phyloP scores from a whole-genome alignment of 2,329 filamentous ascomycete species.

The Tolypocladium capitatum region DNA sequence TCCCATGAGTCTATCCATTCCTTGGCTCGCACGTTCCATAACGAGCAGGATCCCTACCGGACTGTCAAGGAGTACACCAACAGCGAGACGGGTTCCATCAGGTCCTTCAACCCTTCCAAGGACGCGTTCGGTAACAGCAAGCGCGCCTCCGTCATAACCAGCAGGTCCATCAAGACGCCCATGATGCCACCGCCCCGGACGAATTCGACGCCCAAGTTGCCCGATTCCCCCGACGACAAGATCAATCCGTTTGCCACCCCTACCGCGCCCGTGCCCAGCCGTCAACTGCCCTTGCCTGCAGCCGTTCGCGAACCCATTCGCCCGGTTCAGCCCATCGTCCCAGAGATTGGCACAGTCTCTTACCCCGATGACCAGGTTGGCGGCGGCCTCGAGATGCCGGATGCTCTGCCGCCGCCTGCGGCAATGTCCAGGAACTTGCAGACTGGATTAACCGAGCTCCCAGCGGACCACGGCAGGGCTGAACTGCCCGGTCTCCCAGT shows the following conservation, averaged over 20 bases:
- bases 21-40: constrained; percentile 60
- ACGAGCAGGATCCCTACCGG: constrained; percentile 76
- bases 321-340: constrained; percentile 20
- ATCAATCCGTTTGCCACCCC: constrained; percentile 23
- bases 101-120: constrained; percentile 31
- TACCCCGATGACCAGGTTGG: constrained; percentile 13
- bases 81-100: constrained; percentile 43
- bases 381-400: constrained; percentile 11
- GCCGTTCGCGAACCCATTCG: constrained; percentile 14
- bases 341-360: constrained; percentile 24
- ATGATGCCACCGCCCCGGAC: constrained; percentile 18
- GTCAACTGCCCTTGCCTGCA: constrained; percentile 6
- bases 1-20: constrained; percentile 82
- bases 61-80: constrained; percentile 42
- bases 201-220: constrained; percentile 32
- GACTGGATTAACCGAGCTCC: constrained; percentile 5
- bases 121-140: constrained; percentile 31
- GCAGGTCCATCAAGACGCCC: constrained; percentile 9
- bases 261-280: constrained; percentile 15
- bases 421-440: constrained; percentile 15
- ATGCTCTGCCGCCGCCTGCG: constrained; percentile 16
- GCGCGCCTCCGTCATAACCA: constrained; percentile 15
- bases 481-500: constrained; percentile 1
- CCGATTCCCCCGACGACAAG: constrained; percentile 19
- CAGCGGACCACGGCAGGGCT: constrained; percentile 2